A percentile compares a stretch with the other conserved stretches of the same genome.
These are phyloP conservation scores for Zanthoxylum bungeanum DNA, from an alignment of 345 rosid species.

Conservation along the genomic window DNA sequence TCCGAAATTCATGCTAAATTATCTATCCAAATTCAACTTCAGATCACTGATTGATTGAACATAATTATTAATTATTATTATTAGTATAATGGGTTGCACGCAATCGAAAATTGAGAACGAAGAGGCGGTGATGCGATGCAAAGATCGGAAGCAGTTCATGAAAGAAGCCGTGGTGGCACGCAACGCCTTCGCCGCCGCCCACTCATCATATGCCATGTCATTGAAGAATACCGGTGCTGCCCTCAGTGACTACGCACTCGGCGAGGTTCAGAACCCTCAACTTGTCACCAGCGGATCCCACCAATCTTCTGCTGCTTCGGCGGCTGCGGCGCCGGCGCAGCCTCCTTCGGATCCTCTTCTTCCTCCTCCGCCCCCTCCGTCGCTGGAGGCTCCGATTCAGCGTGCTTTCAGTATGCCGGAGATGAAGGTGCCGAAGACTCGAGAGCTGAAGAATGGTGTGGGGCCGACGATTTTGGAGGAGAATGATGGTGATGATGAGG, in stretches of 20 bases:
- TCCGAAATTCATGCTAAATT: not conserved
- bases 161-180: constrained; percentile 68
- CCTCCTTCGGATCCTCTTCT: constrained; percentile 19
- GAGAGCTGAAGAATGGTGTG: constrained; percentile 32
- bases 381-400: constrained; percentile 35
- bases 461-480: constrained; percentile 56
- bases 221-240: constrained; percentile 94
- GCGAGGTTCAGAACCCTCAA: constrained; percentile 50
- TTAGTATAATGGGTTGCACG: constrained; percentile 77
- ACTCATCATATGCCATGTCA: constrained; percentile 71
- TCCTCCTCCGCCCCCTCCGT: constrained; percentile 51
- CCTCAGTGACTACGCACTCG: constrained; percentile 78
- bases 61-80: too few relatives aligned
- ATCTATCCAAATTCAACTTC: not conserved
- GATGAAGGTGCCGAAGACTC: constrained; percentile 50
- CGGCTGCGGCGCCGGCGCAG: too few relatives aligned
- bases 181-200: constrained; percentile 98
- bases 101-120: constrained; percentile 97
- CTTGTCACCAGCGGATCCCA: not conserved
- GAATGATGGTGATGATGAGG: constrained; percentile 52
- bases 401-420: constrained; percentile 84
- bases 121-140: constrained; percentile 84
- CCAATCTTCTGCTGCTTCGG: constrained; percentile 3
- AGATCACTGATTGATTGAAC: not conserved
- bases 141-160: constrained; percentile 66